Base-by-base conservation (phyloP, 2,329 filamentous ascomycete species). In the Camptophora hylomeconis region DNA sequence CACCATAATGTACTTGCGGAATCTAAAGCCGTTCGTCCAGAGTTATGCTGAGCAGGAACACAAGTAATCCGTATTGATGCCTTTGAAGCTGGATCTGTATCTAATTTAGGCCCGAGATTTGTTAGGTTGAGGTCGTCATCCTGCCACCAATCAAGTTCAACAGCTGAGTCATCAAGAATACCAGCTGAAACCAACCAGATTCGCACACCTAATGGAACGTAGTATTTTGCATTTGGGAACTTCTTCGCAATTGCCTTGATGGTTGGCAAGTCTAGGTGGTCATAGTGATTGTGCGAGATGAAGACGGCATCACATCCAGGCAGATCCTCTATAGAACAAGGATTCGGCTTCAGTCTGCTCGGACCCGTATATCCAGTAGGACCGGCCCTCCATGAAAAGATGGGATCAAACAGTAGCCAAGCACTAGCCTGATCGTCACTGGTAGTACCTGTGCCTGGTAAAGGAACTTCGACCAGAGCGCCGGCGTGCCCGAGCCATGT, bases 241-340 rank as follows among this genome's bases (percentile, higher is more conserved):
- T n/a, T n/a, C n/a, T n/a, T n/a, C n/a, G n/a, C n/a, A n/a, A n/a
- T n/a, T n/a, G n/a, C n/a, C 33, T 43, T 51, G 20, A 71, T 45
- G 0, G 61, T 62, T 11, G 53, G 48, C 5, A 53, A 47, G 35
- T 69, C 64, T 26, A 69, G 51, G 35, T 71, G 67, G 38, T 71
- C 65, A 39, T 68, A 69, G 41, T 71, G 67, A 38, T 69, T 65
- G 44, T 72, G 67, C 30, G 58, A 64, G 26, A 71, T 66, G 33
- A 58, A 49, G 3, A 71, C 53, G 3, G 61, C 44, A 32, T 72
- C 66, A 7, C 69, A 48, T 2, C 63, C 53, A 0, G 67, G 66
- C 3, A 70, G 42, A 11, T 67, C 63, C 2, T 60, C 50, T 2
- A 67, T 40, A 1, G 44, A 39, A 41, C 65, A 70, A 1, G 67